Evolutionary conservation across 257 asterid species (phyloP).

Genomic region (Solanum appendiculatum): DNA sequence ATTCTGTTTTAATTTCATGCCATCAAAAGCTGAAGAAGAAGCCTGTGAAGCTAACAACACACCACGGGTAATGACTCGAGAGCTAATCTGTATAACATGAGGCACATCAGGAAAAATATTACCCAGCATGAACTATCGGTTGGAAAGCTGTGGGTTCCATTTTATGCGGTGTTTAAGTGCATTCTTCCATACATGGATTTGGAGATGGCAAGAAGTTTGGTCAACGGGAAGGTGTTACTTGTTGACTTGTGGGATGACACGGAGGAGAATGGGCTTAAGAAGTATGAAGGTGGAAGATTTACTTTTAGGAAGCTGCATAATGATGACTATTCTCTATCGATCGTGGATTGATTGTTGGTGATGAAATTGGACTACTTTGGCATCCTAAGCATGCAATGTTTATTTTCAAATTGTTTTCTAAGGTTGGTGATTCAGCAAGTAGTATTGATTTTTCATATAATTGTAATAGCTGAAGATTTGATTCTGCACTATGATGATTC

Average conservation of each 20-base stretch:
- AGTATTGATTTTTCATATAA: neutral
- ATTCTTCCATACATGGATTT: slow-evolving; percentile 36
- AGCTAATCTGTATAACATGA: slow-evolving; percentile 20
- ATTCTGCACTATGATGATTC: too few species aligned
- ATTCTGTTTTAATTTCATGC: too few species aligned
- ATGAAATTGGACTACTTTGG: too few species aligned
- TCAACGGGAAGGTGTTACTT: slow-evolving; percentile 14
- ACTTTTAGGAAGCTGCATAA: slow-evolving; percentile 11
- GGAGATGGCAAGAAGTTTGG: slow-evolving; percentile 22
- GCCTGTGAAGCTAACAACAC: too few species aligned
- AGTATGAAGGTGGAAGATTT: neutral
- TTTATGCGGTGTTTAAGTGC: slow-evolving; percentile 20
- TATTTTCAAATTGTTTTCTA: too few species aligned
- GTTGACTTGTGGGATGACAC: slow-evolving; percentile 45
- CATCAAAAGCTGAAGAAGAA: too few species aligned
- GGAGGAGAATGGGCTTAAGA: slow-evolving; percentile 6
- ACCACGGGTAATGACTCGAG: too few species aligned
- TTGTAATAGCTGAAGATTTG: neutral
- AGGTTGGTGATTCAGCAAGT: too few species aligned
- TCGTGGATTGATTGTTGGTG: neutral
- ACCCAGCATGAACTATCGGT: slow-evolving; percentile 13
- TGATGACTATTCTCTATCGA: slow-evolving; percentile 6
- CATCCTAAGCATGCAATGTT: neutral
- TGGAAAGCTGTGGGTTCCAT: slow-evolving; percentile 25
- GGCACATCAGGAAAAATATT: slow-evolving; percentile 38